Base-by-base conservation (phyloP, 129 eudicot genomes). In the Oenanthe sinensis region DNA sequence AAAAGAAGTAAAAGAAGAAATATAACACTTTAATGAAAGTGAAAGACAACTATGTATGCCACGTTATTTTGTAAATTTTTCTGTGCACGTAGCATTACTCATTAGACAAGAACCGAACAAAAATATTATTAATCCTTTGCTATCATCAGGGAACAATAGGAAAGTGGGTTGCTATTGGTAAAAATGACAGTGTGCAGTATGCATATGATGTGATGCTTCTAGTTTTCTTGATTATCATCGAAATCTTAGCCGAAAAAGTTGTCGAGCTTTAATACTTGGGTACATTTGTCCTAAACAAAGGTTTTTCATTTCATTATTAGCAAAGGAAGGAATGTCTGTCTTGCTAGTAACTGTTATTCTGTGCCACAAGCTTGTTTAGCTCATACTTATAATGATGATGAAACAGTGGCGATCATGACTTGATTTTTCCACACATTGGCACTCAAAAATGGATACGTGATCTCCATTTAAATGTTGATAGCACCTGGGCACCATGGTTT, bases 361-460 rank as follows among this genome's bases (percentile, higher is more conserved):
- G 20, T 52, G 7, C 5, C 62, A 52, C 62, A 52, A 52, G 49
- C 73, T 4, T 67, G 73, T 33, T 12, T 33, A 44, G 11, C 26
- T 52, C 22, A 22, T 62, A 62, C 36, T 20, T n/a, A 0, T 19
- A 20, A 20, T 4, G 16, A 28, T 24, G 10, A 1, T n/a, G n/a
- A n/a, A 12, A 20, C 80, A 85, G 88, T n/a, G 88, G 88, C 9
- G 88, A 85, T 73, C 88, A 85, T n/a, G 88, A 85, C 74, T 71
- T 85, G 82, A 37, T 15, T 8, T 46, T 78, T 75, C 69, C 88
- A 48, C 75, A 79, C 78, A 11, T 55, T 5, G 46, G 55, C 17
- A 82, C 88, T 2, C 22, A 30, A 26, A 7, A 77, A 42, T 85
- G 88, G 86, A 85, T 85, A 60, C 45, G 16, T 2, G 22, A 68